Percentiles rank a stretch among this genome's conserved stretches.
These are phyloP conservation scores for Coniferiporia sulphurascens DNA, from an alignment of 1,284 basidiomycete species.

Conservation along the genomic window DNA sequence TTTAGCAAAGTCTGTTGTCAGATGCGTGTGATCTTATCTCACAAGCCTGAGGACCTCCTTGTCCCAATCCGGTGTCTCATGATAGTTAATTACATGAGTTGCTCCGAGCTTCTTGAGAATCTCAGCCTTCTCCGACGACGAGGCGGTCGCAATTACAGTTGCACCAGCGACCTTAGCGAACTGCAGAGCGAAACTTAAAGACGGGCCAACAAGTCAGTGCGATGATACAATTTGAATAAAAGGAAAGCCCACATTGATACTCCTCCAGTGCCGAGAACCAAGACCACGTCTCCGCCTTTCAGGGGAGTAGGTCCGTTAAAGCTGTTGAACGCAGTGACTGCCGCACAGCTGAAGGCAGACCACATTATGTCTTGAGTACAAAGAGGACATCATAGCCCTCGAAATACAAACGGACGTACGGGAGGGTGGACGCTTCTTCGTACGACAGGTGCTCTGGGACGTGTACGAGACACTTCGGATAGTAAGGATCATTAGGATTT, in stretches of 20 bases:
- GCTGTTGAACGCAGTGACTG: constrained; percentile 47
- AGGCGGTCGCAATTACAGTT: constrained; percentile 56
- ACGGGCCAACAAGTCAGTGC: not conserved
- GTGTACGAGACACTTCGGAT: constrained; percentile 37
- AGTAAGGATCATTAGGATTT: not conserved
- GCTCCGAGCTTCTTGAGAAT: constrained; percentile 43
- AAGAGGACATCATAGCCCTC: not conserved
- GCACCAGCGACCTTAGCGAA: constrained; percentile 54
- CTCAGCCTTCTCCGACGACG: constrained; percentile 55
- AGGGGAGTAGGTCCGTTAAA: constrained; percentile 38
- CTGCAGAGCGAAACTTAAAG: constrained; percentile 42
- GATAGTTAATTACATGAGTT: constrained; percentile 55
- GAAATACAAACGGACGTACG: constrained; percentile 32
- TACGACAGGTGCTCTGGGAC: constrained; percentile 44
- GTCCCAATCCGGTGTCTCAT: constrained; percentile 49
- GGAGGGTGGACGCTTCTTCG: constrained; percentile 46
- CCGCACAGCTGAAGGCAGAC: constrained; percentile 32
- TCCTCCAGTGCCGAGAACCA: constrained; percentile 55
- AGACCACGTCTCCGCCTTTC: constrained; percentile 44
- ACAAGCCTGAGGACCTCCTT: constrained; percentile 42
- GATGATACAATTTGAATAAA: constrained; percentile 3
- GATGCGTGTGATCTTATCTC: not conserved
- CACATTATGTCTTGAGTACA: not conserved
- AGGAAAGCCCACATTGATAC: constrained; percentile 42
- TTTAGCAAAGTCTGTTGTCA: no score